phyloP scores from a whole-genome alignment of 768 basidiomycete species.

The Naganishia vaughanmartiniae region DNA sequence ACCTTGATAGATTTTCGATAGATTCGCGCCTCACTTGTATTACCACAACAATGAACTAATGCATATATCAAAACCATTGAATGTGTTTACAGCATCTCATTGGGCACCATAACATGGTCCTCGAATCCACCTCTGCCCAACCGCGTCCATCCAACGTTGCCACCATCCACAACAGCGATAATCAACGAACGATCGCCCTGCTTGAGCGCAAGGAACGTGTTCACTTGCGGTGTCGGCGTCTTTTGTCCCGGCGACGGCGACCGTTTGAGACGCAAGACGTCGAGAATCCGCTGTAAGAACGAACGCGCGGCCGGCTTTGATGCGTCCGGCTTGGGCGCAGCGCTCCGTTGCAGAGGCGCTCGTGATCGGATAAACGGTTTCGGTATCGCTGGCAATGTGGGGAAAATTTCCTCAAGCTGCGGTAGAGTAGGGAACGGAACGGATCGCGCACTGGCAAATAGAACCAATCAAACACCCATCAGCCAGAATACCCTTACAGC shows the following conservation, averaged over 20 bases:
- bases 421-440: constrained; percentile 76
- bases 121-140: constrained; percentile 82
- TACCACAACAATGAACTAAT: too few species aligned
- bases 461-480: neutral
- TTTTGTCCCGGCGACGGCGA: neutral
- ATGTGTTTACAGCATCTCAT: constrained; percentile 12
- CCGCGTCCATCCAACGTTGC: constrained; percentile 81
- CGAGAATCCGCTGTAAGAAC: constrained; percentile 1
- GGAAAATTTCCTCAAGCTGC: constrained; percentile 73
- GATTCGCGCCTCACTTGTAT: neutral
- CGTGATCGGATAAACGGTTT: constrained; percentile 55
- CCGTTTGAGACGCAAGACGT: neutral
- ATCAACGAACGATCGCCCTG: constrained; percentile 78
- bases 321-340: neutral
- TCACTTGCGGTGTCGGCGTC: constrained; percentile 40
- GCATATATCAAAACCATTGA: too few species aligned
- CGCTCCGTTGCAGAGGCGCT: neutral
- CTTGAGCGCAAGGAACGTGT: constrained; percentile 78
- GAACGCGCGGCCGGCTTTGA: neutral
- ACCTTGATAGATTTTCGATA: neutral
- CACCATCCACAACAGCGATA: constrained; percentile 82
- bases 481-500: neutral
- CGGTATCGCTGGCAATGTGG: constrained; percentile 63
- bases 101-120: constrained; percentile 68
- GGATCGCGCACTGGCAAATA: constrained; percentile 65